Conservation (phyloP, 495 filamentous ascomycete species). For the Neurospora terricola region DNA sequence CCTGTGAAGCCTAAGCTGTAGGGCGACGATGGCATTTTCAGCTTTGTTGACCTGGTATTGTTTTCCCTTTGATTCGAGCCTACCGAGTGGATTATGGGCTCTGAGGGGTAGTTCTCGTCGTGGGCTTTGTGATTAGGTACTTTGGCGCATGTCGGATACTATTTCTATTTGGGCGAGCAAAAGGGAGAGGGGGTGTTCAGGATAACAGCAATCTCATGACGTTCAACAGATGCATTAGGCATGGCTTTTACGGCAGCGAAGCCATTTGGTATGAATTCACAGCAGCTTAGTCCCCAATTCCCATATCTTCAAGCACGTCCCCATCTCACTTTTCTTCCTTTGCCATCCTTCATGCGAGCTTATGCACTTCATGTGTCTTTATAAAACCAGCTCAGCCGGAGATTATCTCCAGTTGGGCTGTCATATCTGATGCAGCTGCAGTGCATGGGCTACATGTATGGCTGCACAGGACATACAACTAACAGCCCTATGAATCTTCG, state of each 20-base stretch:
- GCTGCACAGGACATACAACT: background rate
- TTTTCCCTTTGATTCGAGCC: background rate
- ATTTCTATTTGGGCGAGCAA: background rate
- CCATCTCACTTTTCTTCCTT: background rate
- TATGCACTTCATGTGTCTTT: background rate
- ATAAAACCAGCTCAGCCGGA: background rate
- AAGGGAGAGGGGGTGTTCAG: background rate
- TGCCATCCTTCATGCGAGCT: background rate
- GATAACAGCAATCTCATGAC: background rate
- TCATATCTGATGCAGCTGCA: background rate
- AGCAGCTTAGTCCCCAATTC: background rate
- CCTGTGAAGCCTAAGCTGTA: slow-evolving; percentile 31
- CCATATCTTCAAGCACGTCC: background rate
- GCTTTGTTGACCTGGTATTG: background rate
- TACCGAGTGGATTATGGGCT: background rate
- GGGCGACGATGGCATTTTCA: background rate
- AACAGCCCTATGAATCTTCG: background rate
- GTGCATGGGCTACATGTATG: background rate
- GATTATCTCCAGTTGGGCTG: background rate
- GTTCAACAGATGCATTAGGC: background rate
- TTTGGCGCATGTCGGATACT: background rate
- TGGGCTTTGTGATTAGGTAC: background rate
- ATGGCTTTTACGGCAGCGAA: background rate
- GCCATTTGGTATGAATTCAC: background rate
- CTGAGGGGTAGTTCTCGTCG: background rate